Evolutionary conservation across 2,329 filamentous ascomycete genomes (phyloP), one percentile per base, ranked within the genome.

Genomic region (Chrysoporthe austroafricana): DNA sequence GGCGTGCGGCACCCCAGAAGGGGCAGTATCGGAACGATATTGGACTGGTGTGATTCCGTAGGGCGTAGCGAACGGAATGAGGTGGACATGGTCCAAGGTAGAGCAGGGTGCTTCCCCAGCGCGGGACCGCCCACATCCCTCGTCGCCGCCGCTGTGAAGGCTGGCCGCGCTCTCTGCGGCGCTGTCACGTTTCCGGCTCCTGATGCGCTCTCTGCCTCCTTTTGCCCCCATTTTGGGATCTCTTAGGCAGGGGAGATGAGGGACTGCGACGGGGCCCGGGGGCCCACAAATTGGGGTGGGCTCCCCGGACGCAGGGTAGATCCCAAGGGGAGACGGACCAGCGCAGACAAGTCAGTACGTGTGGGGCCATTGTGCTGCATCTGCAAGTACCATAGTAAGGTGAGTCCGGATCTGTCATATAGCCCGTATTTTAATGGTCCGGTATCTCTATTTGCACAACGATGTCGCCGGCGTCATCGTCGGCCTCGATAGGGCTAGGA

Each of bases 211-310:
- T 62, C 62, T 56, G 42, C 60, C 67, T 62, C 62, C 62, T 58
- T 57, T 64, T 59, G 54, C 61, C 56, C 61, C 57, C 62, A 58
- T 62, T 61, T 26, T 26, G 26, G 26, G 50, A 48, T 59, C 67
- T 62, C 50, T 60, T 61, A 32, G 60, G 62, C 57, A 67, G 62
- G 67, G 62, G 67, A 69, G 64, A 67, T 69, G 67, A 69, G 67
- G 64, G 62, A 67, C 32, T 48, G 57, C 42, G 64, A 62, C 63
- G 67, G 62, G 62, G 59, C 39, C 50, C 50, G 21, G 14, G 26
- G 67, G 57, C 42, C 67, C 64, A 64, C 64, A 62, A 13, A 62
- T 46, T 64, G 61, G 57, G 46, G 67, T 64, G 61, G 61, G 48
- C 44, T 64, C 60, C 34, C 42, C 62, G 42, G 64, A 64, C 50